Percentiles rank a stretch among this genome's conserved stretches.
Conservation (phyloP, 352 stramenopile species). For the Pythium utonaiense region DNA sequence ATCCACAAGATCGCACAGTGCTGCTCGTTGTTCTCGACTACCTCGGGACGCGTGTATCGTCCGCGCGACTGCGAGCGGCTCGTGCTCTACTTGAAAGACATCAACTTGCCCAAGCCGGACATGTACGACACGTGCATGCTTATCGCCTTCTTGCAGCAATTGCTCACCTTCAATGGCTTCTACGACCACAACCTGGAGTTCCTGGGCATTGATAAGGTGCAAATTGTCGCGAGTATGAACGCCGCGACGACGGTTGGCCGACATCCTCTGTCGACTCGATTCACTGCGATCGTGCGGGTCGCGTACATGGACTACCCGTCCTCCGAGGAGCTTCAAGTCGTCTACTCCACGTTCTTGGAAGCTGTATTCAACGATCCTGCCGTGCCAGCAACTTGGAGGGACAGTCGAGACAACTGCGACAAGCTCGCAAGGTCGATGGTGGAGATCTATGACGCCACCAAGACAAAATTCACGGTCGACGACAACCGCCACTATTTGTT, state of each 20-base stretch:
- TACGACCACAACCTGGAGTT: constrained; percentile 95
- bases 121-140: constrained; percentile 96
- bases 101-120: constrained; percentile 94
- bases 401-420: constrained; percentile 56
- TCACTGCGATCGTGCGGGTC: constrained; percentile 93
- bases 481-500: constrained; percentile 95
- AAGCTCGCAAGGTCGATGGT: constrained; percentile 88
- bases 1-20: constrained; percentile 94
- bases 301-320: constrained; percentile 92
- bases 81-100: constrained; percentile 95
- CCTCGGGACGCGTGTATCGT: constrained; percentile 89
- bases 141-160: constrained; percentile 94
- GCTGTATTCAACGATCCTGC: constrained; percentile 53
- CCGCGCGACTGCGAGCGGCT: constrained; percentile 90
- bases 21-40: constrained; percentile 92
- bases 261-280: constrained; percentile 90
- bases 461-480: constrained; percentile 90
- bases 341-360: constrained; percentile 90
- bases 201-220: constrained; percentile 90
- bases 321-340: constrained; percentile 81
- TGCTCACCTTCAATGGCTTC: constrained; percentile 95
- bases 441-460: constrained; percentile 88
- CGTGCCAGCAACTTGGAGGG: constrained; percentile 43
- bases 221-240: constrained; percentile 95
- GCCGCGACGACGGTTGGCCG: constrained; percentile 90